Evolutionary conservation across 352 stramenopile genomes (phyloP), one percentile per base, ranked within the genome.

Genomic region (Albugo candida): DNA sequence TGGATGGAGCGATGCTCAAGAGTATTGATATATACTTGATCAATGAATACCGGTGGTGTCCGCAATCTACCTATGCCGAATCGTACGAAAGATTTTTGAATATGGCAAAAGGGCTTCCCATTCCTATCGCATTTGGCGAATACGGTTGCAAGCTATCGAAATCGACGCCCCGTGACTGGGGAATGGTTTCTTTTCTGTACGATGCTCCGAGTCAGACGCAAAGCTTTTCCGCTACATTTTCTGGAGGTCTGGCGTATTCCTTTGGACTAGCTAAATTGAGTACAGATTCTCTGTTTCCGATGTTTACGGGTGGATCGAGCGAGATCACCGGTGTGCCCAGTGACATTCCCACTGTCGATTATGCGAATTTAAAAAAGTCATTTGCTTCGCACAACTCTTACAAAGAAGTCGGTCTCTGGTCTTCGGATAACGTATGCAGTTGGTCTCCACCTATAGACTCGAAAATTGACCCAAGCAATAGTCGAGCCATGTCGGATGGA

Each of bases 21-120:
- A 86, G 71, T 59, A 87, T 92, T 41, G 78, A 92, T 54, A 88
- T 92, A 19, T 89, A 85, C 52, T 51, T 92, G 27, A 84, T 92
- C 55, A 92, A 92, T 56, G 76, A 88, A 53, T 92, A 92, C 53
- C 78, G 78, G 54, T 92, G 76, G 75, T 92, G 78, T 46, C 60
- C 68, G 8, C 64, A 65, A 36, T 81, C 64, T 38, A 78, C 64
- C 11, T 91, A 82, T 36, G 61, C 61, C 0, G 61, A 80, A 47
- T 69, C 74, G 2, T 91, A 86, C 58, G 58, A 79, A 45, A 68
- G 62, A 13, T 78, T 86, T 44, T 68, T 85, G 24, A 56, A 70
- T 24, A 64, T 88, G 54, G 71, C 70, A 1, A 58, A 83, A 39
- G 78, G 78, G 16, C 63, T 85, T 16, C 78, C 78, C 5, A 85